Base-by-base conservation (phyloP, 1,284 basidiomycete genomes). In the Amylostereum areolatum region DNA sequence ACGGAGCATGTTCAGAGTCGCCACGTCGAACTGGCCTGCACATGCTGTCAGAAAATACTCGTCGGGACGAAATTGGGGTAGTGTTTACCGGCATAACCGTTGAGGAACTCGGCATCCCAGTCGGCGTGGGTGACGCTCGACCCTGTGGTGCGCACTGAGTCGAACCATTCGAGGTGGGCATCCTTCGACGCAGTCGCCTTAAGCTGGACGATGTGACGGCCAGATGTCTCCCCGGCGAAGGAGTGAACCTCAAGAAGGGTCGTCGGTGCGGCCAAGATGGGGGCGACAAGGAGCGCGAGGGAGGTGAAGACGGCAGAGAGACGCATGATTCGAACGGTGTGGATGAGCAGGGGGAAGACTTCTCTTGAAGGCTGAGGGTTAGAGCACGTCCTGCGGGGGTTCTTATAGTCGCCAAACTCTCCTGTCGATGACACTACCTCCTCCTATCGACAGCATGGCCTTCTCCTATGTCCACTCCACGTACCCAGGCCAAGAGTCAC, bases 61-160 rank as follows among this genome's bases (percentile, higher is more conserved):
- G 5, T 41, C 29, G 49, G 8, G 33, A 12, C 18, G 5, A 33
- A 24, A 44, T n/a, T 30, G 10, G 9, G 41, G 28, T 31, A 12
- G 5, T 11, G 44, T 56, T 64, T 67, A 62, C 85, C 85, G 56
- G 85, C 78, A 70, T 82, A 80, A 27, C 81, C 83, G 55, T 79
- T 76, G 55, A 79, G 57, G 46, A 66, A 43, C 18, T 65, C 63
- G 24, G 64, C 53, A 48, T 66, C 55, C 61, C 67, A 73, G 43
- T 69, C 60, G 8, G 33, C 33, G 56, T 71, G 68, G 46, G 57
- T 64, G 53, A 72, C 51, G 18, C 64, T 66, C 28, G 55, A 52
- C 34, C 55, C 51, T 25, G 52, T 51, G 11, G 62, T 64, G 65
- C 40, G 72, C 30, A 68, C 60, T n/a, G 66, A 63, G 39, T 73